These are phyloP conservation scores for Bromus sterilis DNA, from an alignment of 176 grass and related monocot species.

Conservation along the genomic window DNA sequence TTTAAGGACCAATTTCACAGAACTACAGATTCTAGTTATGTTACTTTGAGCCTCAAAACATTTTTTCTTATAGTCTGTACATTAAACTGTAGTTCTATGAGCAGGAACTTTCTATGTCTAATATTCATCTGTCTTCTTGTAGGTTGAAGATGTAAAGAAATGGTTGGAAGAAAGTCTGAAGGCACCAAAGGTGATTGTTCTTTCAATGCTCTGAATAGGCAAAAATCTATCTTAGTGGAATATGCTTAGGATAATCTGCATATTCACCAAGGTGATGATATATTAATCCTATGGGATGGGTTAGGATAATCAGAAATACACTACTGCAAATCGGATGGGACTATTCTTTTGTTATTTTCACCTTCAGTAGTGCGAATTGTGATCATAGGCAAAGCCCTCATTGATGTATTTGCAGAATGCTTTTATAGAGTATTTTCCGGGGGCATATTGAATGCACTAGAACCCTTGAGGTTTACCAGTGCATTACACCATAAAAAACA, in stretches of 20 bases:
- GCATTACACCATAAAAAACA: neutral
- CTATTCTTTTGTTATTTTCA: neutral
- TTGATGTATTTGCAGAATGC: neutral
- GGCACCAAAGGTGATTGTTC: constrained; percentile 53
- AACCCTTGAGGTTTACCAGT: neutral
- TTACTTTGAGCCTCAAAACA: neutral
- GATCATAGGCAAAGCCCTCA: neutral
- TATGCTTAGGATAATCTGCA: constrained; percentile 10
- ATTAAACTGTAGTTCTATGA: neutral
- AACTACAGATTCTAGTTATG: neutral
- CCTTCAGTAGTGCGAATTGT: neutral
- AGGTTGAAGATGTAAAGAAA: constrained; percentile 92
- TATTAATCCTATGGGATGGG: neutral
- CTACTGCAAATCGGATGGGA: neutral
- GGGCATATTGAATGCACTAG: neutral
- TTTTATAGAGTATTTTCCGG: neutral
- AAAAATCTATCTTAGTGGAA: constrained; percentile 3
- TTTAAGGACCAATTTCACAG: neutral
- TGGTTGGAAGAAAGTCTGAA: constrained; percentile 84
- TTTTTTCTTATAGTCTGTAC: neutral
- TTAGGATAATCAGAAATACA: constrained; percentile 2
- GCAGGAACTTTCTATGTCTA: neutral
- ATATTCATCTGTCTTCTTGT: constrained; percentile 19
- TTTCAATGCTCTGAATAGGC: neutral
- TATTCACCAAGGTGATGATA: neutral